Evolutionary conservation across 257 asterid species (phyloP).

Genomic region (Forsythia viridissima): DNA sequence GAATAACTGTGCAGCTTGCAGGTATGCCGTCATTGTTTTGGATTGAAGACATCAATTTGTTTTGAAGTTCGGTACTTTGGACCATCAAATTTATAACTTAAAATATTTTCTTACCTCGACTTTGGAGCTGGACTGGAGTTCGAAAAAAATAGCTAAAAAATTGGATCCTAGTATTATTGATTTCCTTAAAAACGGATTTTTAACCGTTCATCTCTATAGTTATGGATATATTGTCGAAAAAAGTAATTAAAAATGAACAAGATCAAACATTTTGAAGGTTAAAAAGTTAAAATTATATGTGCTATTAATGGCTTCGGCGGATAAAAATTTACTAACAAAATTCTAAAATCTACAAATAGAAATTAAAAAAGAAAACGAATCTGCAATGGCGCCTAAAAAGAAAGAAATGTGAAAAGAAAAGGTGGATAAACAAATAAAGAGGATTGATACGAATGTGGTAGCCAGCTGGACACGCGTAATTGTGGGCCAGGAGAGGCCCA

Average conservation of each 20-base stretch:
- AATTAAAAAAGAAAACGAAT: neutral
- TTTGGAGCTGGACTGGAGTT: slow-evolving; percentile 3
- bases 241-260: too few relatives aligned
- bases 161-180: too few relatives aligned
- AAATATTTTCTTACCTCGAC: slow-evolving; percentile 19
- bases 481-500: slow-evolving; percentile 20
- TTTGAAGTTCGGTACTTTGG: slow-evolving; percentile 13
- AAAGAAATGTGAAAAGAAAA: neutral
- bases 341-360: too few relatives aligned
- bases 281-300: too few relatives aligned
- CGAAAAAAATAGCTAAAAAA: neutral
- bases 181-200: neutral
- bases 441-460: slow-evolving; percentile 14
- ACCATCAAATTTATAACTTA: neutral
- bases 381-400: neutral
- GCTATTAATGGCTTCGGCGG: too few relatives aligned
- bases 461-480: slow-evolving; percentile 27
- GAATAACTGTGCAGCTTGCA: slow-evolving; percentile 21
- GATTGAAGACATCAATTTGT: neutral
- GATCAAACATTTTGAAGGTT: too few relatives aligned
- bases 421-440: neutral
- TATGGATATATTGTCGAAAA: too few relatives aligned
- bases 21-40: slow-evolving; percentile 9
- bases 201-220: too few relatives aligned
- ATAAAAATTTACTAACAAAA: too few relatives aligned